A percentile compares a stretch with the other conserved stretches of the same genome.
phyloP scores from a whole-genome alignment of 164 flowering plant species.

The Paratinospora sagittata region DNA sequence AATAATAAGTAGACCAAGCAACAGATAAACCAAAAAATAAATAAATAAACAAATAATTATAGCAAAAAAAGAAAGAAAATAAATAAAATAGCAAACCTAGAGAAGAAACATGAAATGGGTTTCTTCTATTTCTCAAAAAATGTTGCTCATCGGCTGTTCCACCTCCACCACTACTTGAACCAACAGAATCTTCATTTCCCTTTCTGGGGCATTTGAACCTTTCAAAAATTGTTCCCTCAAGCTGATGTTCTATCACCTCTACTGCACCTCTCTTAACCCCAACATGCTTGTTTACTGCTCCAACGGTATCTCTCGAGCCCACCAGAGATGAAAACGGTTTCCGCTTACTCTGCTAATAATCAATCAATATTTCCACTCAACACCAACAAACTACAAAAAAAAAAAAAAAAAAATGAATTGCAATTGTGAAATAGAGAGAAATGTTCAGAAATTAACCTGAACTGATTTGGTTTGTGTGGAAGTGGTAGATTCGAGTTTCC shows the following conservation, averaged over 20 bases:
- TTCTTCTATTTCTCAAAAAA: constrained; percentile 36
- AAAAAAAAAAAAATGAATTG: too few relatives aligned
- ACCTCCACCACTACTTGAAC: constrained; percentile 12
- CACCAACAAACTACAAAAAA: too few relatives aligned
- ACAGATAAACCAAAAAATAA: background rate
- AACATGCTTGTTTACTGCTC: constrained; percentile 9
- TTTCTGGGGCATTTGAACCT: constrained; percentile 35
- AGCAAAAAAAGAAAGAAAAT: too few relatives aligned
- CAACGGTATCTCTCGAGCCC: constrained; percentile 11
- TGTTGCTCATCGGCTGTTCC: constrained; percentile 13
- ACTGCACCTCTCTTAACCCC: constrained; percentile 18
- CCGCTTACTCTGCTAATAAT: constrained; percentile 35
- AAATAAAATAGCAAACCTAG: constrained; percentile 15
- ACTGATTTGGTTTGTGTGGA: constrained; percentile 28
- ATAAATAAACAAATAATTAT: too few relatives aligned
- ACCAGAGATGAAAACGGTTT: constrained; percentile 33
- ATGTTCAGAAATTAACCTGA: too few relatives aligned
- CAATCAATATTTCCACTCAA: background rate
- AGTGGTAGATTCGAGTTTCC: constrained; percentile 38
- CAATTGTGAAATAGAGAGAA: too few relatives aligned
- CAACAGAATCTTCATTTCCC: constrained; percentile 13
- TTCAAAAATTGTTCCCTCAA: constrained; percentile 35
- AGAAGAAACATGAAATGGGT: constrained; percentile 32
- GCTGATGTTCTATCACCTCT: constrained; percentile 8
- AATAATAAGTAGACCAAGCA: too few relatives aligned